Base-by-base conservation (phyloP, 192 early-diverging fungal genomes). In the Podila clonocystis region DNA sequence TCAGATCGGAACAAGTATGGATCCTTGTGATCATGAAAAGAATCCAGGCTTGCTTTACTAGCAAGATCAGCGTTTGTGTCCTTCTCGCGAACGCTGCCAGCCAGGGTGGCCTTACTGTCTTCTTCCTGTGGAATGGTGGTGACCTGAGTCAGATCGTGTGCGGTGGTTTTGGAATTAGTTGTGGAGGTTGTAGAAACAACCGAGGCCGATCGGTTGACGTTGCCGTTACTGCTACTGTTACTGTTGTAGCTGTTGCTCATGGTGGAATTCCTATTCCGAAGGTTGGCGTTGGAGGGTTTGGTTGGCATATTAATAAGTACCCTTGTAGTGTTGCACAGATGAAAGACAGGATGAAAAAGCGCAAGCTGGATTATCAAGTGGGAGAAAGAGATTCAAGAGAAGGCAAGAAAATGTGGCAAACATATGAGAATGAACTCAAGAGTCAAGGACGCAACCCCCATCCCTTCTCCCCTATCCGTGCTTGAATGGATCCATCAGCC, bases 11-110 rank as follows among this genome's bases (percentile, higher is more conserved):
- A 45, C 41, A 45, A 15, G 41, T 45, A 45, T 12, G 41, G 41
- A 45, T 45, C 41, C 58, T 61, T 68, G 19, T 17, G 41, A 28
- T 68, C 67, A n/a, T 59, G 48, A 9, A 65, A 20, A 17, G 15
- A 45, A 29, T 70, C 33, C 28, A 19, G 12, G 36, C 41, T 45
- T 15, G 41, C 12, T 45, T 45, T 55, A 55, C 52, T 55, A 4
- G 9, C 5, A 20, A 11, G 11, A 17, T 55, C 52, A 22, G 24
- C 24, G 22, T 22, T 24, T 22, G 52, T 24, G n/a, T 55, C 52
- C 52, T 55, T 55, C 24, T 55, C 52, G 4, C 24, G 20, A n/a
- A 55, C 52, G 17, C 52, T 55, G 52, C 52, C 52, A 22, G 52
- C 24, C 20, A 55, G 11, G 52, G 52, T 55, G 20, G 52, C 17